Base-by-base conservation (phyloP, 441 rosid genomes). In the Corymbia citriodora region DNA sequence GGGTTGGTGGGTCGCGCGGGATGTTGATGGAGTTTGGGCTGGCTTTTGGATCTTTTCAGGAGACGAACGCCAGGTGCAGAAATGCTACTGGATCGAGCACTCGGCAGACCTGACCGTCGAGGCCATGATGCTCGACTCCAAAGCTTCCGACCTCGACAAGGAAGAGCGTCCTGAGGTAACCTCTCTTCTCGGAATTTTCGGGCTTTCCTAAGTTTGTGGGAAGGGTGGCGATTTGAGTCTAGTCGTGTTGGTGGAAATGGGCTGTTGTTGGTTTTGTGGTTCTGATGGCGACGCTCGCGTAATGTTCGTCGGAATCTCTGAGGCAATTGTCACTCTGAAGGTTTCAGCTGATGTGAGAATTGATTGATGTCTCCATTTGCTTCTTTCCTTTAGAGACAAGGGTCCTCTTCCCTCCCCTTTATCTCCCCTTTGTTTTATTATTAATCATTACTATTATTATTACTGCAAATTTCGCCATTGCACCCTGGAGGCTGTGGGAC, bases 101-200 rank as follows among this genome's bases (percentile, higher is more conserved):
- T 96, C 98, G 1, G 94, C 90, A 25, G 95, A 96, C 93, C 92
- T 98, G 91, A 96, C 98, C 27, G 94, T 98, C 90, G 98, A 97
- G 92, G 95, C 98, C 31, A 97, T 98, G 99, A 97, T 98, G 99
- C 99, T 97, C 36, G 99, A 97, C 92, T 96, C 99, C 70, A 92
- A 93, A 88, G 99, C 99, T 65, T 90, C 98, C 88, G 98, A 97
- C 95, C 99, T 98, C 89, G 99, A 98, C 95, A 98, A 94, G 89
- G 99, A 98, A 93, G 99, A 98, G 92, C 98, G 99, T 7, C 99
- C 99, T 61, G 99, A 98, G 95, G 99, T 98, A 89, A 61, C 36
- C 65, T n/a, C 16, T 88, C 55, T 61, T 40, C 45, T 40, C 45
- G 31, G 13, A 63, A 6, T 63, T 63, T 29, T 1, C 12, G 11